Conservation (phyloP, 495 filamentous ascomycete genomes). For the Pyronema domesticum region DNA sequence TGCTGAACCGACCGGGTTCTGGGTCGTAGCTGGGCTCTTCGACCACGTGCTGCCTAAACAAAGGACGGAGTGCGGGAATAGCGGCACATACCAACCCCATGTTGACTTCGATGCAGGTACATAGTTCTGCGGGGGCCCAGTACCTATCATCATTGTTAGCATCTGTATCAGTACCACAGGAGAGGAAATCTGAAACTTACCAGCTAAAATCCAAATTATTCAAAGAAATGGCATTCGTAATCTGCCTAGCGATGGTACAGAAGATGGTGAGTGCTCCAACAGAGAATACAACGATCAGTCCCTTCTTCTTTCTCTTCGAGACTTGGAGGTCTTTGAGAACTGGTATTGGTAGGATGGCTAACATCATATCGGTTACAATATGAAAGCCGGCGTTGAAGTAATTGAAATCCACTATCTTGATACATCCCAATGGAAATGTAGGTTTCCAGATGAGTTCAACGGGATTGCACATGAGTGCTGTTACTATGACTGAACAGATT, state of each 20-base stretch:
- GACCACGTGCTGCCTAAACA: background rate
- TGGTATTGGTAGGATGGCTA: conserved; percentile 4
- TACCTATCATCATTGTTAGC: too few species aligned
- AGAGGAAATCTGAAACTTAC: background rate
- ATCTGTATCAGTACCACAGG: too few species aligned
- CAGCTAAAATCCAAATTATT: background rate
- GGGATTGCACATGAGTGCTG: background rate
- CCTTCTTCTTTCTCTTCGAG: conserved; percentile 6
- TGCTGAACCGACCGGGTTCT: too few species aligned
- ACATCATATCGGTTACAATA: conserved; percentile 5
- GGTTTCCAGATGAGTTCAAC: conserved; percentile 1
- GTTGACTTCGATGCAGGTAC: background rate
- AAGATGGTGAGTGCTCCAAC: background rate
- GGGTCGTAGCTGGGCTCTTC: too few species aligned
- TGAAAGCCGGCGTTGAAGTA: conserved; percentile 4
- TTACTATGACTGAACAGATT: background rate
- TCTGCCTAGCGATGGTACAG: background rate
- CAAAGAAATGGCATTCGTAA: background rate
- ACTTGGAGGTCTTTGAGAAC: background rate
- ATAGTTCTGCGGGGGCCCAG: background rate
- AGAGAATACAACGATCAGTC: background rate
- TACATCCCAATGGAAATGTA: conserved; percentile 4
- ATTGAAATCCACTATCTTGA: background rate
- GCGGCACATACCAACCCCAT: background rate
- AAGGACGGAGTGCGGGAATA: background rate